Evolutionary conservation across 768 basidiomycete genomes (phyloP), one percentile per base, ranked within the genome.

Genomic region (Chalciporus chontae): DNA sequence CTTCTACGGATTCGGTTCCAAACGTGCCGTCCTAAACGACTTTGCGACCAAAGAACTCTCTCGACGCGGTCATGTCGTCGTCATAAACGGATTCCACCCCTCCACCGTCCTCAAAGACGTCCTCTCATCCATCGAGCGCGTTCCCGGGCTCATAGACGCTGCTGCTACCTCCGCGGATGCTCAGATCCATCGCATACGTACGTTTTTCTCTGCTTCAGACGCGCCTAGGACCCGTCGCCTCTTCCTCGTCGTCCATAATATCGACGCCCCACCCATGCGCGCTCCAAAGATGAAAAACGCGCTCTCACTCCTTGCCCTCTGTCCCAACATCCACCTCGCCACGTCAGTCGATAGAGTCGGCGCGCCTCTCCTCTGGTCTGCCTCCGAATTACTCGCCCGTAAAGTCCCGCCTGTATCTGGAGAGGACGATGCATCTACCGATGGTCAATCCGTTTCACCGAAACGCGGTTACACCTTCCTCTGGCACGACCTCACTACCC

Each of bases 401-500:
- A 86, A 85, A 63, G 37, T 50, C 24, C 29, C 50, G 3, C 40
- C 52, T 1, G 26, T 18, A 3, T 50, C 66, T 26, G 4, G 32
- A 15, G 11, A 21, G 15, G 19, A 34, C 2, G 43, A 47, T n/a
- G 14, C 9, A n/a, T 36, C 45, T 0, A 10, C 8, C 9, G 55
- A 58, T 24, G 50, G 13, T 2, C 45, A 45, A 9, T 13, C 44
- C 7, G 2, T 41, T 40, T 48, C 64, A 8, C 66, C 44, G 50
- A 67, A 40, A 31, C 75, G 75, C 29, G 85, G 85, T 8, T 86
- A 81, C 63, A 69, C 80, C 1, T 92, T 90, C 83, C 71, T 93
- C 14, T 91, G 90, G 83, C 91, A 97, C 68, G 91, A 95, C 67
- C 67, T 92, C 19, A 91, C 93, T 4, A 96, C 95, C 2, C 85